phyloP scores from a whole-genome alignment of 371 early-diverging fungal genomes.

The Mucor sp. region DNA sequence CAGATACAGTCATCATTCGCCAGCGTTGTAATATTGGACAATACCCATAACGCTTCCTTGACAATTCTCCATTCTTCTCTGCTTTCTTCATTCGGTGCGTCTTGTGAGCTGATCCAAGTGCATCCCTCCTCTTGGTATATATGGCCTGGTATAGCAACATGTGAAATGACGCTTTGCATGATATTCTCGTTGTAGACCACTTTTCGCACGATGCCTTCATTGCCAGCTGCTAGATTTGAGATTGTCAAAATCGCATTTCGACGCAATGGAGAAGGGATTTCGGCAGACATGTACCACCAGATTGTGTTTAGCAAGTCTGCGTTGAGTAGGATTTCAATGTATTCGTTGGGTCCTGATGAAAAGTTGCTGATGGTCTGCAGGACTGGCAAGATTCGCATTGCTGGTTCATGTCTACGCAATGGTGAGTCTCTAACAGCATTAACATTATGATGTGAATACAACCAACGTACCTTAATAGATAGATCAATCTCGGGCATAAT shows the following conservation, averaged over 20 bases:
- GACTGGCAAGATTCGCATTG: not conserved
- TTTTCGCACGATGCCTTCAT: slow-evolving; percentile 32
- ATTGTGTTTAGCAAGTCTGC: slow-evolving; percentile 38
- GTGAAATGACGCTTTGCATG: slow-evolving; percentile 35
- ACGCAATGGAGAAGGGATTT: slow-evolving; percentile 22
- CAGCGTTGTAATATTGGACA: slow-evolving; percentile 43
- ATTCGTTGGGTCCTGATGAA: slow-evolving; percentile 46
- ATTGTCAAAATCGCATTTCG: slow-evolving; percentile 46
- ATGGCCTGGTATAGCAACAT: slow-evolving; percentile 21
- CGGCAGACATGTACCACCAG: slow-evolving; percentile 14
- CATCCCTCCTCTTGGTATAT: not conserved
- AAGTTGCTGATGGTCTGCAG: slow-evolving; percentile 47
- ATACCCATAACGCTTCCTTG: slow-evolving; percentile 44
- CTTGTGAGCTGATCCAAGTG: slow-evolving; percentile 7
- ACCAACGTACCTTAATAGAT: slow-evolving; percentile 18
- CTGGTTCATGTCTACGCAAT: not conserved
- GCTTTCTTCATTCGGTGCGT: slow-evolving; percentile 2
- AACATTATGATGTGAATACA: no score
- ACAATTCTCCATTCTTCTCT: slow-evolving; percentile 46
- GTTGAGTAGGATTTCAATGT: slow-evolving; percentile 37
- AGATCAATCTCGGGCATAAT: slow-evolving; percentile 14
- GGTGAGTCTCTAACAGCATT: not conserved
- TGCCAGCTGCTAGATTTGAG: slow-evolving; percentile 47
- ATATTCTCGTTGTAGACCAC: slow-evolving; percentile 38
- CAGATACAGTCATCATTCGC: slow-evolving; percentile 22